These are phyloP conservation scores for Tardiomyces depauwii DNA, from an alignment of 1,139 yeast genomes.

Conservation along the genomic window DNA sequence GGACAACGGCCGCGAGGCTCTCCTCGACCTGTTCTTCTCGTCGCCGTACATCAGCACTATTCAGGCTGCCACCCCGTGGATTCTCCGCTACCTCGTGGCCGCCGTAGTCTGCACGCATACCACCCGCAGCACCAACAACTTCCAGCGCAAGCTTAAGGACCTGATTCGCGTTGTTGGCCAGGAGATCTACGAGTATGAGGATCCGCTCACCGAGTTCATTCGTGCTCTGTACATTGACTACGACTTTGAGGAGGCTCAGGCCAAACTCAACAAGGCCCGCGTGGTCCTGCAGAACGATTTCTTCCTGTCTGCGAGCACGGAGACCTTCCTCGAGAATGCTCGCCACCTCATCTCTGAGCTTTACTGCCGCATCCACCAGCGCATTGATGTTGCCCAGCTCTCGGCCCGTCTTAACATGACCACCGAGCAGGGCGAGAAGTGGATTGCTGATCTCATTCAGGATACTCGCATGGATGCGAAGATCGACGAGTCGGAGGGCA, in stretches of 20 bases:
- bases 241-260: constrained; percentile 41
- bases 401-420: constrained; percentile 33
- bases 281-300: constrained; percentile 41
- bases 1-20: constrained; percentile 36
- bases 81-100: constrained; percentile 46
- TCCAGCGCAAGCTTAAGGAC: constrained; percentile 45
- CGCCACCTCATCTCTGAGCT: constrained; percentile 41
- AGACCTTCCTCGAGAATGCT: constrained; percentile 35
- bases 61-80: constrained; percentile 60
- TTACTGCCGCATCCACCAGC: constrained; percentile 42
- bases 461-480: constrained; percentile 40
- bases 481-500: constrained; percentile 37
- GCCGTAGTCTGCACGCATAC: constrained; percentile 38
- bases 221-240: constrained; percentile 43
- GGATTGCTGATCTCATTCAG: constrained; percentile 38
- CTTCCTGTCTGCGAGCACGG: constrained; percentile 36
- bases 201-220: constrained; percentile 47
- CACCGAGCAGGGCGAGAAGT: constrained; percentile 37
- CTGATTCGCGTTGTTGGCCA: constrained; percentile 43
- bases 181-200: constrained; percentile 49
- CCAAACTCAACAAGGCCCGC: constrained; percentile 36
- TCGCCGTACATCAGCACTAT: constrained; percentile 50
- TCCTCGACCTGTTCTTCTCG: constrained; percentile 44
- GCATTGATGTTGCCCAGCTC: constrained; percentile 34
- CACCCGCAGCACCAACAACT: constrained; percentile 23